phyloP scores from a whole-genome alignment of 2,329 filamentous ascomycete genomes.

The Hymenoscyphus scutula region DNA sequence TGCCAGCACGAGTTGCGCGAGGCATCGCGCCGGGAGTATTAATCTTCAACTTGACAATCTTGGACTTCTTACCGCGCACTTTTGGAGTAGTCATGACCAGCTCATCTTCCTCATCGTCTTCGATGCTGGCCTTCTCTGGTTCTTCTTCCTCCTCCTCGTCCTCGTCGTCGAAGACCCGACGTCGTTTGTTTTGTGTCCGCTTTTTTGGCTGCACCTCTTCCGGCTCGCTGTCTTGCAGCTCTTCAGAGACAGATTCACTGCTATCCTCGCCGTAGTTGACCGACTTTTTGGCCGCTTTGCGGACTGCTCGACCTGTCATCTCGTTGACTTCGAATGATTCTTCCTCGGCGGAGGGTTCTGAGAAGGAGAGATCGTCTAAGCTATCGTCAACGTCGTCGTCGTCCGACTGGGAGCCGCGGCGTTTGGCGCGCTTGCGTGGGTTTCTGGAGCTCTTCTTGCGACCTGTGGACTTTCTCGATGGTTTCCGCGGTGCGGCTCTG shows the following conservation, averaged over 20 bases:
- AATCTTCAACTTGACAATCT: constrained; percentile 34
- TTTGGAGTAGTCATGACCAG: neutral
- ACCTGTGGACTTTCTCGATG: constrained; percentile 27
- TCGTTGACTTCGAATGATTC: constrained; percentile 45
- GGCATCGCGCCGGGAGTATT: constrained; percentile 22
- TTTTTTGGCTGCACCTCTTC: constrained; percentile 23
- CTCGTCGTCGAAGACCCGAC: neutral
- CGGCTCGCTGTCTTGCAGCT: constrained; percentile 31
- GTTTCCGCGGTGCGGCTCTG: constrained; percentile 44
- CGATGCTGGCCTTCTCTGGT: neutral
- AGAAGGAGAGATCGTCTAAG: constrained; percentile 52
- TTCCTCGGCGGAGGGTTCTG: constrained; percentile 41
- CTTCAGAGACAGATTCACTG: constrained; percentile 39
- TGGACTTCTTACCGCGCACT: constrained; percentile 9
- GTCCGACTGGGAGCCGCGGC: constrained; percentile 10
- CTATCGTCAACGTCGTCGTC: constrained; percentile 53
- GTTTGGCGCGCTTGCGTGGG: neutral
- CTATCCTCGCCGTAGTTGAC: constrained; percentile 48
- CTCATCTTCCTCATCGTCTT: constrained; percentile 11
- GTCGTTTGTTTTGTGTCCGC: constrained; percentile 26
- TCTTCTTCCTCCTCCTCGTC: constrained; percentile 12
- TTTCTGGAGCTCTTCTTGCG: neutral
- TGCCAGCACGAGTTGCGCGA: constrained; percentile 33
- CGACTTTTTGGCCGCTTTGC: constrained; percentile 46
- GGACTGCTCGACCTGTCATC: constrained; percentile 47